Evolutionary conservation across 192 early-diverging fungal genomes (phyloP).

Genomic region (Coemansia sp.): DNA sequence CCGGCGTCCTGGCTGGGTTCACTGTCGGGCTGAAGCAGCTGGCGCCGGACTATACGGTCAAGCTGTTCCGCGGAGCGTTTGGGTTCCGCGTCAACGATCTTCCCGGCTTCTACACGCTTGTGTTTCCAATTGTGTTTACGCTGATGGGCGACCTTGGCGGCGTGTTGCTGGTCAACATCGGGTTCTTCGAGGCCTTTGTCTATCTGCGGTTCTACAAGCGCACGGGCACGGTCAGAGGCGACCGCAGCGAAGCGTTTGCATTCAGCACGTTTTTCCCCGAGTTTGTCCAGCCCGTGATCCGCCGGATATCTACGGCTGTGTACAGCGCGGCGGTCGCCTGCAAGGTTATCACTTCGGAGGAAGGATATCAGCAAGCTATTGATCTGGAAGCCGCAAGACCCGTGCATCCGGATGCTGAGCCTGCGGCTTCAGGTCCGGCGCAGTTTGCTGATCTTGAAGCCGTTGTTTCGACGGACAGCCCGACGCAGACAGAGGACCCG

Average conservation of each 20-base stretch:
- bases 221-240: slow-evolving; percentile 77
- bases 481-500: slow-evolving; percentile 3
- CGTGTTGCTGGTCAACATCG: slow-evolving; percentile 70
- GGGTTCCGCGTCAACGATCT: slow-evolving; percentile 60
- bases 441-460: background rate
- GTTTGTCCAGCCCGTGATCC: slow-evolving; percentile 32
- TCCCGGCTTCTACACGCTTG: slow-evolving; percentile 39
- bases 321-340: slow-evolving; percentile 32
- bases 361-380: slow-evolving; percentile 40
- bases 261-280: slow-evolving; percentile 91
- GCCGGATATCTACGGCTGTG: slow-evolving; percentile 16
- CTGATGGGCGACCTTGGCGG: slow-evolving; percentile 34
- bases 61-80: slow-evolving; percentile 59
- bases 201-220: slow-evolving; percentile 83
- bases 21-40: slow-evolving; percentile 86
- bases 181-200: slow-evolving; percentile 71
- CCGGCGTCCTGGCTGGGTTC: slow-evolving; percentile 68
- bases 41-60: slow-evolving; percentile 81
- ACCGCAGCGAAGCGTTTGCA: slow-evolving; percentile 86
- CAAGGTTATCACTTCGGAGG: slow-evolving; percentile 35
- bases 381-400: slow-evolving; percentile 8
- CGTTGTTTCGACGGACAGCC: background rate
- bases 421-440: background rate
- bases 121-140: slow-evolving; percentile 40
- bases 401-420: background rate